Evolutionary conservation across 2,329 filamentous ascomycete species (phyloP).

Genomic region (Ceratocystis smalleyi): DNA sequence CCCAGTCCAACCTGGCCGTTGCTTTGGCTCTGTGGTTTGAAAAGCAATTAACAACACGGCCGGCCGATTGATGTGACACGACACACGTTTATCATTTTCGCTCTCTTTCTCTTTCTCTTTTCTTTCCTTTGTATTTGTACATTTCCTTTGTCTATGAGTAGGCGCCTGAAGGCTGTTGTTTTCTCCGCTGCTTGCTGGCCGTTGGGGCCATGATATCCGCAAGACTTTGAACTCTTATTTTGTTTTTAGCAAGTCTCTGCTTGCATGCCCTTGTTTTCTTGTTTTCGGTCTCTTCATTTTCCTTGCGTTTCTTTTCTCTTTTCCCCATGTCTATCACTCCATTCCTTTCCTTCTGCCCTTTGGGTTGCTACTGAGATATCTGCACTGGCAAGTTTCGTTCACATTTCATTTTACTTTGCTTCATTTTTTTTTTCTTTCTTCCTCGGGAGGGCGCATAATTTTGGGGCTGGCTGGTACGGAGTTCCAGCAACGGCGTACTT

Average conservation of each 20-base stretch:
- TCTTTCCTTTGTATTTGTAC: not conserved
- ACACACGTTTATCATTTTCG: not conserved
- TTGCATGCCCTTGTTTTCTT: not conserved
- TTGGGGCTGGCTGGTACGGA: not conserved
- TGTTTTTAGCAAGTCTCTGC: not conserved
- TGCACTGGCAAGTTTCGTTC: slow-evolving; percentile 8
- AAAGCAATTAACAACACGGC: not conserved
- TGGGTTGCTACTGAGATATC: slow-evolving; percentile 1
- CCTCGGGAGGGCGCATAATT: not conserved
- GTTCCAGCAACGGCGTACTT: not conserved
- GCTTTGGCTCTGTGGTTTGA: not conserved
- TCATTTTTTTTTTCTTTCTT: not conserved
- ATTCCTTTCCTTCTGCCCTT: not conserved
- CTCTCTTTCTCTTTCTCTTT: slow-evolving; percentile 1
- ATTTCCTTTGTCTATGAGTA: not conserved
- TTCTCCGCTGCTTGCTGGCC: not conserved
- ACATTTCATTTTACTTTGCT: not conserved
- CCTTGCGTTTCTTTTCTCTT: not conserved
- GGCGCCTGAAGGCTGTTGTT: not conserved
- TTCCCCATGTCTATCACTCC: slow-evolving; percentile 5
- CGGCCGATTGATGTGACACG: not conserved
- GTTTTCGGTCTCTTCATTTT: not conserved
- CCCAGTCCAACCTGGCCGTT: not conserved
- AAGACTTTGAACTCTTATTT: not conserved
- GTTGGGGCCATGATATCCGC: not conserved